A percentile compares a stretch with the other conserved stretches of the same genome.
Conservation (phyloP, 768 basidiomycete genomes). For the Lactarius evosmus region DNA sequence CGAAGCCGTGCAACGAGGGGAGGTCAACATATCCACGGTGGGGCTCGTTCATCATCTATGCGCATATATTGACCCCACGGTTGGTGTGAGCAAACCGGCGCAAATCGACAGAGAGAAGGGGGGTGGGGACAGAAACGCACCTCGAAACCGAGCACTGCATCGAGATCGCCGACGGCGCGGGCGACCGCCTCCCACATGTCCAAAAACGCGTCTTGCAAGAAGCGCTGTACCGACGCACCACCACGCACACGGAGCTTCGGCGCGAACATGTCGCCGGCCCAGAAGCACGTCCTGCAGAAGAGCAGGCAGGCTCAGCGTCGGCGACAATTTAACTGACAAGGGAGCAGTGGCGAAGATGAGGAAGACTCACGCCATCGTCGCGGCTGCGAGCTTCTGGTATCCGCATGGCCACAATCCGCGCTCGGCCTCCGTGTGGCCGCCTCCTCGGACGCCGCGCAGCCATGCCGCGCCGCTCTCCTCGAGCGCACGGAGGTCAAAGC, state of each 20-base stretch:
- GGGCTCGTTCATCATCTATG: conserved; percentile 89
- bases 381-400: conserved; percentile 88
- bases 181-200: conserved; percentile 71
- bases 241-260: conserved; percentile 63
- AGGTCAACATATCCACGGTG: conserved; percentile 90
- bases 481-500: conserved; percentile 77
- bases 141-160: conserved; percentile 87
- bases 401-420: conserved; percentile 90
- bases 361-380: conserved; percentile 80
- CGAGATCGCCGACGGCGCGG: conserved; percentile 64
- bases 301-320: not conserved
- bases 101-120: conserved; percentile 14
- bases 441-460: conserved; percentile 73
- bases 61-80: not conserved
- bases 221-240: conserved; percentile 68
- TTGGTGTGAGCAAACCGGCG: not conserved
- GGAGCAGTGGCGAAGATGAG: not conserved
- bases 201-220: conserved; percentile 78
- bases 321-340: not conserved
- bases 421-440: conserved; percentile 73
- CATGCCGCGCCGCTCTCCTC: conserved; percentile 87
- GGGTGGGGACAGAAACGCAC: conserved; percentile 39
- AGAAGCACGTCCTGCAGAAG: conserved; percentile 74
- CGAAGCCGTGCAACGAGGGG: conserved; percentile 76
- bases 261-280: conserved; percentile 86